Base-by-base conservation (phyloP, 83 land plant species). In the Diphasiastrum complanatum region DNA sequence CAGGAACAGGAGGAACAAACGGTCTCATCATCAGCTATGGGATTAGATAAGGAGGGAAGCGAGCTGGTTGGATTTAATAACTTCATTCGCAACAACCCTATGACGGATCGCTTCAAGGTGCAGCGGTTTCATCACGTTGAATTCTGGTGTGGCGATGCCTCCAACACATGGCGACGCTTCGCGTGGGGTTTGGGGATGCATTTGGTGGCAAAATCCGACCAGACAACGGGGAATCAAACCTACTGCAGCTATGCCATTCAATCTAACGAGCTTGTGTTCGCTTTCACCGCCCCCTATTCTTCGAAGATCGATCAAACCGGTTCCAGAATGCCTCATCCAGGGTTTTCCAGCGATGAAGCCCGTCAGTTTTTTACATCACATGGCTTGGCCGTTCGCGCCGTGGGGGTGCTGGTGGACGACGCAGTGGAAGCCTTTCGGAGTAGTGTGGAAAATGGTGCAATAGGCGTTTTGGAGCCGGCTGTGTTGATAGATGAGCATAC, bases 161-260 rank as follows among this genome's bases (percentile, higher is more conserved):
- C 79, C 64, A 85, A 79, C 65, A 67, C 79, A 34, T 72, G 84
- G 70, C 69, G 68, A 45, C 92, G 99, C 68, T 95, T 95, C 83
- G 77, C 99, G 32, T 86, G 80, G 85, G 89, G 85, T 19, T 80
- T 95, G 40, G 99, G 99, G 56, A 84, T 90, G 90, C 81, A 76
- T 18, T 20, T 86, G 29, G 79, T 79, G 18, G 83, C 97, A 49
- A 80, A 77, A 29, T 89, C 97, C 65, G 99, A 90, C 47, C 81
- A 84, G 53, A 78, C 85, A 59, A 95, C 99, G 34, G 99, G 99
- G 0, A 95, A 95, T 70, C 77, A 64, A 36, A 60, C 71, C 49
- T 89, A 86, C 53, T 83, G 90, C 73, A 86, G 95, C 74, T 84
- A 78, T 51, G 87, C 81, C 45, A 26, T 86, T 53, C 83, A 77